Base-by-base conservation (phyloP, 2,329 filamentous ascomycete genomes). In the Xylariaceae sp. region DNA sequence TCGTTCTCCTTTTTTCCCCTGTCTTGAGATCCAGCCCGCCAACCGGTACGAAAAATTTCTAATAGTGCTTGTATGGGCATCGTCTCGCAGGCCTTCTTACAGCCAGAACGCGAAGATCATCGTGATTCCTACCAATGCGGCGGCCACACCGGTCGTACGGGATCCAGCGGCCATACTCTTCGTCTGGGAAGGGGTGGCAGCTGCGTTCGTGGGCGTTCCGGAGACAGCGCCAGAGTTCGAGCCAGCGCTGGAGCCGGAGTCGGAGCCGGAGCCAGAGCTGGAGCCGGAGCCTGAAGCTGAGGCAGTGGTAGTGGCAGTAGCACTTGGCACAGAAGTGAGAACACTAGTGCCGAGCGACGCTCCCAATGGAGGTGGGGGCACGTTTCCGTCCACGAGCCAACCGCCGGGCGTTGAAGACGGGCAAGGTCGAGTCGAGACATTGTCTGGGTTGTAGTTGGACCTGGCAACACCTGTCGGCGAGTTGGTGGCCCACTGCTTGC, bases 311-410 rank as follows among this genome's bases (percentile, higher is more conserved):
- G 61, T 65, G 26, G 26, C 26, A n/a, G 68, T 67, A 22, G 70
- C 65, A 12, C 67, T 65, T 13, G 67, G 58, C 1, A 66, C 58
- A 5, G 65, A 55, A 1, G 66, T 65, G 51, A 63, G 63, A 40
- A 57, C 56, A 21, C 62, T 62, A 7, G 70, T 69, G 12, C 61
- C 68, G 40, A 74, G 64, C 3, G 72, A 75, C 62, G 84, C 76
- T 13, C 85, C 88, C 7, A 94, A 62, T 2, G 81, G 84, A 0
- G 91, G 90, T 21, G 95, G 76, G 12, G 79, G 70, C 2, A 86
- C 83, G 59, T 84, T 82, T 15, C 87, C 85, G 62, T 89, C 74
- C 3, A 95, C 82, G 18, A 83, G 76, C 90, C 90, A 96, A 30
- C 82, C 81, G 22, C 79, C 81, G 1, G 77, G 65, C 0, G 88